Evolutionary conservation across 768 basidiomycete genomes (phyloP).

Genomic region (Amanita polypyramis): DNA sequence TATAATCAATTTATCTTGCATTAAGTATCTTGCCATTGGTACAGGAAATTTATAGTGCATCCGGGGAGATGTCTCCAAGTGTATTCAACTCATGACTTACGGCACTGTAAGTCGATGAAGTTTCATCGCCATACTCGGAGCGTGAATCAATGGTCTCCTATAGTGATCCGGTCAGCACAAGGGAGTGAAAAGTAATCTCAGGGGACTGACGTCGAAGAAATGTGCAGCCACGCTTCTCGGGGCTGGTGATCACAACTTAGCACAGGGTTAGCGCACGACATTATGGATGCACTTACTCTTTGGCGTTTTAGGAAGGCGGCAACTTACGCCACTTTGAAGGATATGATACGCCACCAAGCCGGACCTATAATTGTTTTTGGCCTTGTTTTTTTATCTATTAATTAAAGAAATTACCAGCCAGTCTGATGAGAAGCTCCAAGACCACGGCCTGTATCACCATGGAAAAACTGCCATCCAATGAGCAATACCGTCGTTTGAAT

Average conservation of each 20-base stretch:
- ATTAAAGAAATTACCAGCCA: conserved; percentile 60
- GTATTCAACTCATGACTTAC: conserved; percentile 49
- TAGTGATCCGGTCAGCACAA: conserved; percentile 1
- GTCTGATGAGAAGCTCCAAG: conserved; percentile 98
- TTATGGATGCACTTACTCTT: conserved; percentile 49
- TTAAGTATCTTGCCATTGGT: neutral
- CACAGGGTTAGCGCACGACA: neutral
- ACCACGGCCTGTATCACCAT: conserved; percentile 86
- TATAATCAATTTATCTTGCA: neutral
- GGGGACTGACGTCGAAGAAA: conserved; percentile 79
- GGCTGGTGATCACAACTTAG: conserved; percentile 31
- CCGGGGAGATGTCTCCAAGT: conserved; percentile 61
- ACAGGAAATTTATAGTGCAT: conserved; percentile 38
- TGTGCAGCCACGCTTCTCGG: conserved; percentile 81
- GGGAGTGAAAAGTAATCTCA: neutral
- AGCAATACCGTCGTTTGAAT: neutral
- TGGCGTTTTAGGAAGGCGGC: conserved; percentile 89
- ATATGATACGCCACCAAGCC: conserved; percentile 88
- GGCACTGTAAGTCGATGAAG: conserved; percentile 49
- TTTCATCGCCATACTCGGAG: conserved; percentile 70
- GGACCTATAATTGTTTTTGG: conserved; percentile 40
- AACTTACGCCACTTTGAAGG: conserved; percentile 79
- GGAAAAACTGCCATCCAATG: conserved; percentile 65
- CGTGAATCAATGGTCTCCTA: conserved; percentile 67
- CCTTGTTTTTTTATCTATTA: neutral